A percentile compares a stretch with the other conserved stretches of the same genome.
These are phyloP conservation scores for Amanita subjunquillea DNA, from an alignment of 768 basidiomycete species.

Conservation along the genomic window DNA sequence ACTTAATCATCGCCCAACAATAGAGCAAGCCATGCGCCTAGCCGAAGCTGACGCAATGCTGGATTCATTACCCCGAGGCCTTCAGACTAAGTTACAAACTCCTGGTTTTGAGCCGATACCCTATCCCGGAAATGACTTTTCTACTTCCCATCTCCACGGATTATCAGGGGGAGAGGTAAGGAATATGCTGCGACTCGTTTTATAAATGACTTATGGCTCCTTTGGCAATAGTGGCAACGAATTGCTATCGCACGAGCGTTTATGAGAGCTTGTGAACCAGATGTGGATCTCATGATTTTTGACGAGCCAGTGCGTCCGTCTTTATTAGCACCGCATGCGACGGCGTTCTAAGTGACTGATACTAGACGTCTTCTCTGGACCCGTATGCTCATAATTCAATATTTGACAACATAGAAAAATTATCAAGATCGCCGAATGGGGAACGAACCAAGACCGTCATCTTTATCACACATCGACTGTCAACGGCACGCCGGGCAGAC, in stretches of 20 bases:
- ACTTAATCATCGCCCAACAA: conserved; percentile 41
- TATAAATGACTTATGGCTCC: neutral
- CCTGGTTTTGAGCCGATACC: conserved; percentile 47
- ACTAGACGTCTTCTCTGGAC: conserved; percentile 70
- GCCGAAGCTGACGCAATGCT: conserved; percentile 65
- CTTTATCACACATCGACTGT: conserved; percentile 77
- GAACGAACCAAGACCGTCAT: conserved; percentile 61
- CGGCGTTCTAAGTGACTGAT: conserved; percentile 1
- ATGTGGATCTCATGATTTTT: conserved; percentile 71
- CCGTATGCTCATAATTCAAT: conserved; percentile 72
- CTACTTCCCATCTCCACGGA: conserved; percentile 42
- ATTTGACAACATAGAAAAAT: conserved; percentile 62
- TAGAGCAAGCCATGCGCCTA: conserved; percentile 56
- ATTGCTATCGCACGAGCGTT: conserved; percentile 82
- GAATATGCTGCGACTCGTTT: neutral
- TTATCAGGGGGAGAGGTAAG: conserved; percentile 80
- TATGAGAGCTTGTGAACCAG: conserved; percentile 68
- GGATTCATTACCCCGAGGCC: conserved; percentile 54
- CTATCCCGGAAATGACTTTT: conserved; percentile 25
- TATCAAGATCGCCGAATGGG: conserved; percentile 49
- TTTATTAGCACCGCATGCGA: conserved; percentile 1
- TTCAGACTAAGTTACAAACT: conserved; percentile 63
- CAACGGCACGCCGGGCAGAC: conserved; percentile 74
- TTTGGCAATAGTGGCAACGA: conserved; percentile 63
- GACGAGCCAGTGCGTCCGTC: conserved; percentile 64